phyloP scores from a whole-genome alignment of 345 rosid genomes.

The Carallia brachiata region DNA sequence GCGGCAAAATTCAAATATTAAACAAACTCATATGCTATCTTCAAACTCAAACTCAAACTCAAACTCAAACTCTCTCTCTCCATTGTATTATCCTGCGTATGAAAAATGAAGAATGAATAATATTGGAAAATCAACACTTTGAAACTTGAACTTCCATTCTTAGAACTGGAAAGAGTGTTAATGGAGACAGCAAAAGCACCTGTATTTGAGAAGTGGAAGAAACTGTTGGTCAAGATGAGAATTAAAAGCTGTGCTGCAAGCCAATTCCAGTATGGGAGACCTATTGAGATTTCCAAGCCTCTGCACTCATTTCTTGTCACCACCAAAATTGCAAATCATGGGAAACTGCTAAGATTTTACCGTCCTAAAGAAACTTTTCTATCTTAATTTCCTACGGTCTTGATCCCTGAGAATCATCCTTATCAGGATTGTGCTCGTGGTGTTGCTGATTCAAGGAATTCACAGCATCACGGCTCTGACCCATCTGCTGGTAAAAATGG shows the following conservation, averaged over 20 bases:
- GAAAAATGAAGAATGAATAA: not conserved
- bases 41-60: constrained; percentile 9
- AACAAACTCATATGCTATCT: constrained; percentile 27
- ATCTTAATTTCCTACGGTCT: constrained; percentile 26
- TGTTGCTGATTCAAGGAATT: constrained; percentile 24
- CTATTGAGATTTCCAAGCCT: not conserved
- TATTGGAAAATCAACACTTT: not conserved
- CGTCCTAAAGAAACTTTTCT: not conserved
- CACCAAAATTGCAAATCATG: not conserved
- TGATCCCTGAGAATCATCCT: constrained; percentile 27
- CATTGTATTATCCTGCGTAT: constrained; percentile 25
- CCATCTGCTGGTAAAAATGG: constrained; percentile 30
- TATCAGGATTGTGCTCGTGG: constrained; percentile 16
- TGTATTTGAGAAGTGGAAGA: constrained; percentile 14
- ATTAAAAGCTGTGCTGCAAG: not conserved
- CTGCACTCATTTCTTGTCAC: constrained; percentile 17
- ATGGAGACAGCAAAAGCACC: constrained; percentile 6
- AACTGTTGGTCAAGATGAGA: not conserved
- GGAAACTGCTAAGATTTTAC: not conserved
- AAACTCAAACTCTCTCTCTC: constrained; percentile 5
- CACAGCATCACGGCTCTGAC: constrained; percentile 19
- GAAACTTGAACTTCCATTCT: not conserved
- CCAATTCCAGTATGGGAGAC: not conserved
- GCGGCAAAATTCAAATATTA: constrained; percentile 1
- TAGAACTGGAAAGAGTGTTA: not conserved